Conservation (phyloP, 441 rosid genomes). For the Viola pubescens region DNA sequence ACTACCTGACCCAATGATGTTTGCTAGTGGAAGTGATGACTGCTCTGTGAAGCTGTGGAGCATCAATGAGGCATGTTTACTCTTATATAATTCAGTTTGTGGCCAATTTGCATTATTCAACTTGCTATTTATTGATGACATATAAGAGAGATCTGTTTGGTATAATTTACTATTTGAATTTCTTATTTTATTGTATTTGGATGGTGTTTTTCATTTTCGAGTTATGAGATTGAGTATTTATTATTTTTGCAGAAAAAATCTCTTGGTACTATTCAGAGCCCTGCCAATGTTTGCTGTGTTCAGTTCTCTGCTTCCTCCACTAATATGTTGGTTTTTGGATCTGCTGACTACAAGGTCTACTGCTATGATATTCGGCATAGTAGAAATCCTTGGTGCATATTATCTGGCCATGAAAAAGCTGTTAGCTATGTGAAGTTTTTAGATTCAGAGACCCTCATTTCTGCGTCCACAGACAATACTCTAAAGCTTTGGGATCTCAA, state of each 20-base stretch:
- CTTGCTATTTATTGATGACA: background rate
- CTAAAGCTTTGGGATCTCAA: conserved; percentile 74
- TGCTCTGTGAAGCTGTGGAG: conserved; percentile 83
- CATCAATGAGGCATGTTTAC: conserved; percentile 53
- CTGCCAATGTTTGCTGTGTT: conserved; percentile 71
- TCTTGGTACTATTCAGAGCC: conserved; percentile 49
- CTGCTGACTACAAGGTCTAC: conserved; percentile 65
- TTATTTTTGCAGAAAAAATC: conserved; percentile 44
- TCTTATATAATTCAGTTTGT: conserved; percentile 6
- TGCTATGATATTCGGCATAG: conserved; percentile 76
- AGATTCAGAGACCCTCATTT: conserved; percentile 64
- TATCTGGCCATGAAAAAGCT: conserved; percentile 66
- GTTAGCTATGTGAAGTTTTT: conserved; percentile 79
- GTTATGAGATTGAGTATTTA: conserved; percentile 9
- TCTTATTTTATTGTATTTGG: conserved; percentile 5
- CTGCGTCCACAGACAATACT: conserved; percentile 85
- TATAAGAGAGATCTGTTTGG: background rate
- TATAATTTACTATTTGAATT: background rate
- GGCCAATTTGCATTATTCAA: background rate
- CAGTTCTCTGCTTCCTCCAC: conserved; percentile 58
- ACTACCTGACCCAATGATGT: conserved; percentile 52
- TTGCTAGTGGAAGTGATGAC: conserved; percentile 89
- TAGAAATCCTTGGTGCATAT: conserved; percentile 58
- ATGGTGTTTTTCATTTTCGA: conserved; percentile 3
- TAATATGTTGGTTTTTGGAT: conserved; percentile 59